Base-by-base conservation (phyloP, 495 filamentous ascomycete species). In the Penicillium taxi region DNA sequence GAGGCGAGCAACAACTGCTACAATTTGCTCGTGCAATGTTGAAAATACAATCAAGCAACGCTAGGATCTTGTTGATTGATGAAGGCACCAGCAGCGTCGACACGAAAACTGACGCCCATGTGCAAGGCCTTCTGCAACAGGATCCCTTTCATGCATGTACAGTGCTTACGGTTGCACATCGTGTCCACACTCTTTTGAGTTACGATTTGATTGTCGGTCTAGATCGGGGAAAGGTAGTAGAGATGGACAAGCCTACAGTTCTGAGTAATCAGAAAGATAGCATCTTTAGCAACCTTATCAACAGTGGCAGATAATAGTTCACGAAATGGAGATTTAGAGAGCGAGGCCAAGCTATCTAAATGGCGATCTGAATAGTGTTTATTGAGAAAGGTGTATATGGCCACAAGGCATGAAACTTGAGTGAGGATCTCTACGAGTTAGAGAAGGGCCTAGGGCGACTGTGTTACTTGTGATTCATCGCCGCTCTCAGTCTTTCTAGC, bases 61-160 rank as follows among this genome's bases (percentile, higher is more conserved):
- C 30, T 11, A 32, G 9, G 30, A 20, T 32, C 11, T 11, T 32
- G 30, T 20, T 32, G 16, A 19, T 32, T 21, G 30, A 32, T 13
- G 30, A 32, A 32, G 30, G 16, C 3, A 32, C 30, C 16, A 32
- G 30, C 30, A 20, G 30, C 16, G 30, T 32, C 30, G 30, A 32
- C 30, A 32, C 6, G 9, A n/a, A 21, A 19, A 32, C 30, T 20
- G 30, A 32, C 9, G 16, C 30, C 9, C 30, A 18, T 8, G 17
- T 32, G 6, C 30, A 32, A n/a, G 30, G 9, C 17, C 30, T 32
- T 18, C 9, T 32, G 30, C 15, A 20, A 32, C 17, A 20, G 2
- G 30, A 32, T 20, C 30, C 30, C 2, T 32, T 32, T 32, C 30
- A 4, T 19, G 6, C 30, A 32, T 32, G 30, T 11, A 32, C 30